Percentiles rank a stretch among this genome's conserved stretches.
phyloP scores from a whole-genome alignment of 306 rosid genomes.

The Vigna unguiculata region DNA sequence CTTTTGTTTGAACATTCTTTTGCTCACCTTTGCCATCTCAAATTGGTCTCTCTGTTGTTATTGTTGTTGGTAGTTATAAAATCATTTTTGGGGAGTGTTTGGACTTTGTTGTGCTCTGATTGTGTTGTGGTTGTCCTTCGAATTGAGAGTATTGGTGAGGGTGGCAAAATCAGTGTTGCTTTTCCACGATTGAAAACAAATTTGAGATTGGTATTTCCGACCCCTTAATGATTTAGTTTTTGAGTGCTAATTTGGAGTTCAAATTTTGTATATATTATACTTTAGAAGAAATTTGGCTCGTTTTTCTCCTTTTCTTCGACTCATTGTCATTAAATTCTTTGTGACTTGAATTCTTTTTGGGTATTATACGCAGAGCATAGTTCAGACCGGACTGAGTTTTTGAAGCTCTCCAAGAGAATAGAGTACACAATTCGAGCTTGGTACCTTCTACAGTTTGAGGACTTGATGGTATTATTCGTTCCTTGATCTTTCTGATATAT shows the following conservation, averaged over 20 bases:
- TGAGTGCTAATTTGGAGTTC: constrained; percentile 1
- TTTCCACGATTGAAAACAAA: neutral
- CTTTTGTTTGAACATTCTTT: neutral
- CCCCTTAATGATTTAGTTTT: constrained; percentile 27
- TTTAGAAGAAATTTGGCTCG: constrained; percentile 16
- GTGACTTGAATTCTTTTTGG: constrained; percentile 35
- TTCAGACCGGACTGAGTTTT: constrained; percentile 85
- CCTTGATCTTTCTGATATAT: constrained; percentile 34
- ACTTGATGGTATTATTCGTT: constrained; percentile 77
- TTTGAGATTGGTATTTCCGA: constrained; percentile 21
- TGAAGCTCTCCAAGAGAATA: constrained; percentile 87
- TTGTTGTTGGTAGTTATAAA: neutral
- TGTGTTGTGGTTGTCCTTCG: constrained; percentile 31
- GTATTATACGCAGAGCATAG: constrained; percentile 64
- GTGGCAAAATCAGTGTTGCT: neutral
- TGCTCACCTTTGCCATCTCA: neutral
- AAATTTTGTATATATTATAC: neutral
- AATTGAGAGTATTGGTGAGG: constrained; percentile 18
- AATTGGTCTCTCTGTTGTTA: neutral
- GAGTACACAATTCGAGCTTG: constrained; percentile 97
- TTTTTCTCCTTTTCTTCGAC: neutral
- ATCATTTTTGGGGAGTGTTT: constrained; percentile 10
- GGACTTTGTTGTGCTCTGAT: neutral
- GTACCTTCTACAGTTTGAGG: constrained; percentile 97
- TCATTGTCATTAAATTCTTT: neutral